Percentiles rank a stretch among this genome's conserved stretches.
These are phyloP conservation scores for Madurella fahalii DNA, from an alignment of 2,329 filamentous ascomycete genomes.

Conservation along the genomic window DNA sequence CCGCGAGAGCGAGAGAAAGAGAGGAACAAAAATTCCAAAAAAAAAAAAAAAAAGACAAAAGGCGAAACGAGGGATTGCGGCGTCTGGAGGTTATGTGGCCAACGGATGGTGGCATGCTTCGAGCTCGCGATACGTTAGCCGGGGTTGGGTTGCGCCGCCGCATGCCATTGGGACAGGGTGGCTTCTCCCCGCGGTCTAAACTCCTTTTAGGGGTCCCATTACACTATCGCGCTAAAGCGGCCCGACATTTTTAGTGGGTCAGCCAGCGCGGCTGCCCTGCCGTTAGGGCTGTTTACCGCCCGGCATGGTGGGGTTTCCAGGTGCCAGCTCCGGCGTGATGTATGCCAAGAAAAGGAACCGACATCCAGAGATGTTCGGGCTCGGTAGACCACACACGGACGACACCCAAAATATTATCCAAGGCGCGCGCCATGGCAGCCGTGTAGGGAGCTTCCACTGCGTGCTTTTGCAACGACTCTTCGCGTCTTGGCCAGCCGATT, in stretches of 20 bases:
- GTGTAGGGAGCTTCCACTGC: no score
- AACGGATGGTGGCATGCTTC: not conserved
- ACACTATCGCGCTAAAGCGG: slow-evolving; percentile 2
- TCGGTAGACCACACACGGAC: no score
- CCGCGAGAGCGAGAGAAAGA: no score
- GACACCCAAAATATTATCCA: not conserved
- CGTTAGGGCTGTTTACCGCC: slow-evolving; percentile 5
- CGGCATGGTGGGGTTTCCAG: not conserved
- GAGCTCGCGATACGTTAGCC: no score
- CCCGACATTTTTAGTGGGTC: slow-evolving; percentile 9
- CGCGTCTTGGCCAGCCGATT: no score
- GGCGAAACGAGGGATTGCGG: not conserved
- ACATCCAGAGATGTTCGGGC: no score
- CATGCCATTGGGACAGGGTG: slow-evolving; percentile 24
- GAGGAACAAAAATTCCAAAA: not conserved
- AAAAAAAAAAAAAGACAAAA: slow-evolving; percentile 4
- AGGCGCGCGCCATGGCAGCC: not conserved
- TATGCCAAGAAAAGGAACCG: slow-evolving; percentile 1
- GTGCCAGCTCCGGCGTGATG: not conserved
- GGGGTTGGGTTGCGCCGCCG: no score
- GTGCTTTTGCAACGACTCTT: no score
- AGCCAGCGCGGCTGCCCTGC: slow-evolving; percentile 6
- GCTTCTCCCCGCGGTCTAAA: slow-evolving; percentile 15
- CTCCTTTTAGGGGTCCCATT: slow-evolving; percentile 1
- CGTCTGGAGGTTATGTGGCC: not conserved